Evolutionary conservation across 1,139 yeast species (phyloP).

Genomic region (Hanseniaspora sp.): DNA sequence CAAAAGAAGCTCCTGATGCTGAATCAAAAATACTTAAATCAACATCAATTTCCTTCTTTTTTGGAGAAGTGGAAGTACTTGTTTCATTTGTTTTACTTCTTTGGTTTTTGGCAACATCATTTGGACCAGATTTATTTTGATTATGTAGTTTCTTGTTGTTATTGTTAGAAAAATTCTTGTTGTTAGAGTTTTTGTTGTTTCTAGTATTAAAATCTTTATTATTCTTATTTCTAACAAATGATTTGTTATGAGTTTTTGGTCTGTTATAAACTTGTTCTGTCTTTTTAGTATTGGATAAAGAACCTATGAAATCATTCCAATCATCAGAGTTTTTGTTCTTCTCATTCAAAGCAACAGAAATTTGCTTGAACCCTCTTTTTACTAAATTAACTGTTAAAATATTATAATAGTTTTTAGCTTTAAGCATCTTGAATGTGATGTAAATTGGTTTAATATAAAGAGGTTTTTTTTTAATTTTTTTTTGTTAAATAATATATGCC

Average conservation of each 20-base stretch:
- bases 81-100: neutral
- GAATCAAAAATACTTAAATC: constrained; percentile 11
- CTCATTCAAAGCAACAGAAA: neutral
- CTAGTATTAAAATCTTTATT: neutral
- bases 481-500: neutral
- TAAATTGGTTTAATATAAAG: no score
- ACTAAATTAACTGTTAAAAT: neutral
- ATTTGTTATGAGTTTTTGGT: neutral
- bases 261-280: neutral
- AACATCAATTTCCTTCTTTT: neutral
- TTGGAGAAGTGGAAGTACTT: neutral
- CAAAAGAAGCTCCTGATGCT: neutral
- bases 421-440: neutral
- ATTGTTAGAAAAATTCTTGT: neutral
- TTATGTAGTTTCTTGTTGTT: neutral
- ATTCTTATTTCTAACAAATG: neutral
- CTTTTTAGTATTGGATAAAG: constrained; percentile 7
- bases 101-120: neutral
- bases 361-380: constrained; percentile 3
- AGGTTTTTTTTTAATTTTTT: neutral
- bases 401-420: neutral
- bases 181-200: neutral
- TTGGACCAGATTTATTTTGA: neutral
- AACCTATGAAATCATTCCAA: constrained; percentile 9
- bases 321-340: neutral